These are phyloP conservation scores for Saccharomyces paradoxus DNA, from an alignment of 805 yeast genomes.

Conservation along the genomic window DNA sequence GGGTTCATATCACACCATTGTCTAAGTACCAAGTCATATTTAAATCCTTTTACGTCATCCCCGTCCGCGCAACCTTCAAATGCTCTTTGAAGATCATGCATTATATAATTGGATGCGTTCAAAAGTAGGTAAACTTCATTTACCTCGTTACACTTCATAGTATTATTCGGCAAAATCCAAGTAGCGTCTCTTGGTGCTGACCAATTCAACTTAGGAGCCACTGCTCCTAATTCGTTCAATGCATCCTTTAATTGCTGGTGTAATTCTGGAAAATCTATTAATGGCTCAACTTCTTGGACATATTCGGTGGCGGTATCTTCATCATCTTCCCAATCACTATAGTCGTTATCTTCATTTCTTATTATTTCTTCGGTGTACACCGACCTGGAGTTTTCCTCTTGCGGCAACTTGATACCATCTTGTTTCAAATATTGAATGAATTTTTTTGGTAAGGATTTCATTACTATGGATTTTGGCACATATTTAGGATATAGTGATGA, in stretches of 20 bases:
- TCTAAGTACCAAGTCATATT: constrained; percentile 62
- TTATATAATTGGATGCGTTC: constrained; percentile 80
- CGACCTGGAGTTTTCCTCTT: constrained; percentile 30
- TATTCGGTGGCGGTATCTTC: constrained; percentile 16
- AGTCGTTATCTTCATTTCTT: constrained; percentile 51
- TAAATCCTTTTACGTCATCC: constrained; percentile 25
- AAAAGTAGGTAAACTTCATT: constrained; percentile 73
- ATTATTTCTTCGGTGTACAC: constrained; percentile 28
- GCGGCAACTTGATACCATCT: constrained; percentile 63
- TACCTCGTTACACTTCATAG: constrained; percentile 60
- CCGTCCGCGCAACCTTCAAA: constrained; percentile 43
- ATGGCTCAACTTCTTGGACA: constrained; percentile 33
- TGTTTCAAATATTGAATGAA: constrained; percentile 53
- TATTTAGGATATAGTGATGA: constrained; percentile 40
- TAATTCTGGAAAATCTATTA: constrained; percentile 46
- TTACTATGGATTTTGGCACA: constrained; percentile 43
- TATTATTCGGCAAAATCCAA: constrained; percentile 79
- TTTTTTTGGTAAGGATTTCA: constrained; percentile 49
- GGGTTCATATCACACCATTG: constrained; percentile 83
- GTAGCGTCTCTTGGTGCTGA: constrained; percentile 92
- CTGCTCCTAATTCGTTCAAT: constrained; percentile 47
- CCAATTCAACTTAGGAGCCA: constrained; percentile 92
- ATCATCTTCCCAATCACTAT: constrained; percentile 65
- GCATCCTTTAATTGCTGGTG: constrained; percentile 43
- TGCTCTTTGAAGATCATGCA: constrained; percentile 73